Evolutionary conservation across 495 filamentous ascomycete species (phyloP), one percentile per base, ranked within the genome.

Genomic region (Neurospora sp.): DNA sequence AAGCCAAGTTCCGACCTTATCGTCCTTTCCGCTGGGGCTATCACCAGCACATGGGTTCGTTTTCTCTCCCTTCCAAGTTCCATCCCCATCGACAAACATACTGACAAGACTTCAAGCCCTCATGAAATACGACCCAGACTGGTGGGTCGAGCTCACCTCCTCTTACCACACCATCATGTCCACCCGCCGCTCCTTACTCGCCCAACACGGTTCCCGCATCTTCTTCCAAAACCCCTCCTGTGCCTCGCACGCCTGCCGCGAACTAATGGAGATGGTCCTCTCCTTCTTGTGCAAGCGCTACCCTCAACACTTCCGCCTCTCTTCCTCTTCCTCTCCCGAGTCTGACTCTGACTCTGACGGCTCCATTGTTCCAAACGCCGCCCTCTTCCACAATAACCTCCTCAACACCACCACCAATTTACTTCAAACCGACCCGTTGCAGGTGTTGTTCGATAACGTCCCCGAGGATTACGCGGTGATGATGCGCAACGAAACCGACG

Each of bases 31-130:
- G 94, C 79, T 97, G 94, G 94, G 81, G 85, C 1, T 97, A 97
- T 79, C 92, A 96, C 79, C 94, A 97, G 80, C 96, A 94, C 0
- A 97, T 97, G 94, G 93, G 94, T 96, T 88, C 74, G 90, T 86
- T 37, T 23, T 18, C 39, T 27, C 27, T 27, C 27, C 27, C 27
- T 27, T 27, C 2, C 27, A 27, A n/a, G n/a, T n/a, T n/a, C n/a
- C n/a, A n/a, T n/a, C n/a, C n/a, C n/a, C n/a, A n/a, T n/a, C n/a
- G n/a, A n/a, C n/a, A n/a, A n/a, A n/a, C n/a, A n/a, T n/a, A 27
- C 27, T 27, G 27, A 27, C 27, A 27, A 27, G 27, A 27, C 27
- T 27, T 27, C 27, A 27, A 27, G 27, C 94, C 8, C 82, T 96
- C 11, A 90, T 87, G 41, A 97, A 93, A 72, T 83, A 94, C 77